Evolutionary conservation across 2,329 filamentous ascomycete genomes (phyloP), one percentile per base, ranked within the genome.

Genomic region (Nemania sp.): DNA sequence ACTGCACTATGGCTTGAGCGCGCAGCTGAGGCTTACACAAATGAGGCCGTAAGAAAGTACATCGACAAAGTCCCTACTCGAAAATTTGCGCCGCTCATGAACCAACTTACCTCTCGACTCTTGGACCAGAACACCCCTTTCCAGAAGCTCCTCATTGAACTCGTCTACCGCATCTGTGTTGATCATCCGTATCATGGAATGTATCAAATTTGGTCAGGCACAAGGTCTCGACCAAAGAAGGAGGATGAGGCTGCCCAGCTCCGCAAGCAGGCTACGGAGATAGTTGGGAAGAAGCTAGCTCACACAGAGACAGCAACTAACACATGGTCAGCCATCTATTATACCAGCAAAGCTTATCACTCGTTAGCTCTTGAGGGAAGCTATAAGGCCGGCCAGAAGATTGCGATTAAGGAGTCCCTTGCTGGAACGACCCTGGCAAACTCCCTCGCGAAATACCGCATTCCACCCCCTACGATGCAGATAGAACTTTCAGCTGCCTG

Each of bases 151-250:
- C 80, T 99, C 1, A 85, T 87, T 53, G 80, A 81, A 1, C 79
- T 99, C 17, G 87, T 98, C 3, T 86, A 87, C 70, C 88, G 87
- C 9, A 97, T 99, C 57, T 98, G 94, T 71, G 81, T 85, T 11
- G 92, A 99, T 59, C 95, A 99, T 76, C 96, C 95, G 0, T 97
- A 93, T 74, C 96, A 99, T 72, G 92, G 92, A 50, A 94, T 98
- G 87, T 96, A 99, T 73, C 93, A 98, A 68, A 91, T 99, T 43
- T 97, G 94, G 80, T 91, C 93, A 2, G 88, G 90, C 20, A 87
- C 86, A 46, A 90, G 88, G 68, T 87, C 84, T 54, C 88, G 87
- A 61, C 84, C 83, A 52, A 87, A 88, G 68, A 81, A 81, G 54
- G 88, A 90, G 67, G 94, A 97, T 66, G 86, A 90, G 42, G 84